A percentile compares a stretch with the other conserved stretches of the same genome.
These are phyloP conservation scores for Eucalyptus curtisii DNA, from an alignment of 345 rosid genomes.

Conservation along the genomic window DNA sequence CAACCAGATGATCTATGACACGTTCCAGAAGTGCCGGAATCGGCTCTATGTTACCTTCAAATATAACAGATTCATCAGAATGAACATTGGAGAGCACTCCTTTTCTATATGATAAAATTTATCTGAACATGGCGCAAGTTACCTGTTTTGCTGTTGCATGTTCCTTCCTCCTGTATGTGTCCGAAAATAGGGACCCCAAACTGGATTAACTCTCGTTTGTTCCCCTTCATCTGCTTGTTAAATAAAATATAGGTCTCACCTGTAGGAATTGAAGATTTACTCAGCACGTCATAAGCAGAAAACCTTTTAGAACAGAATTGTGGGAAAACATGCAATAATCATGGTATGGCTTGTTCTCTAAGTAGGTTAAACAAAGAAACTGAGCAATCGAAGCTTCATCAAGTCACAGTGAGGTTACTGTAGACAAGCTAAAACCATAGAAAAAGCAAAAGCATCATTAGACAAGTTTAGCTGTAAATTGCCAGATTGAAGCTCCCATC, in stretches of 20 bases:
- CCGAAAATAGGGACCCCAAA: conserved; percentile 84
- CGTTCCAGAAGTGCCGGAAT: conserved; percentile 70
- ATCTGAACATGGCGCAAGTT: background rate
- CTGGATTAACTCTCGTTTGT: conserved; percentile 86
- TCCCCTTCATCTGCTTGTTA: conserved; percentile 93
- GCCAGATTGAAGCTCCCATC: background rate
- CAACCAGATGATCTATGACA: conserved; percentile 71
- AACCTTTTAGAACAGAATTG: background rate
- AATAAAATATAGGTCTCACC: conserved; percentile 86
- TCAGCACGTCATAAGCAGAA: background rate
- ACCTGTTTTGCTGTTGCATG: conserved; percentile 39
- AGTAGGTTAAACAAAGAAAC: background rate
- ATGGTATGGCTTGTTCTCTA: background rate
- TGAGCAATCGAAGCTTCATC: background rate
- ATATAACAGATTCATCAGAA: background rate
- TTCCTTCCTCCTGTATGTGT: conserved; percentile 50
- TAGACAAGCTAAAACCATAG: background rate
- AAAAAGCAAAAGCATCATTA: background rate
- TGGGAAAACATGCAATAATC: background rate
- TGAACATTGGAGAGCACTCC: background rate
- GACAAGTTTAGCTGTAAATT: background rate
- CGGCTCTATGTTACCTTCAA: conserved; percentile 54
- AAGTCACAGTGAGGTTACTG: background rate
- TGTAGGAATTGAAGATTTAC: background rate
- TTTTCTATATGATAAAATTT: background rate